phyloP scores from a whole-genome alignment of 225 moss, liverwort and hornwort species.

The Anthoceros angustus region DNA sequence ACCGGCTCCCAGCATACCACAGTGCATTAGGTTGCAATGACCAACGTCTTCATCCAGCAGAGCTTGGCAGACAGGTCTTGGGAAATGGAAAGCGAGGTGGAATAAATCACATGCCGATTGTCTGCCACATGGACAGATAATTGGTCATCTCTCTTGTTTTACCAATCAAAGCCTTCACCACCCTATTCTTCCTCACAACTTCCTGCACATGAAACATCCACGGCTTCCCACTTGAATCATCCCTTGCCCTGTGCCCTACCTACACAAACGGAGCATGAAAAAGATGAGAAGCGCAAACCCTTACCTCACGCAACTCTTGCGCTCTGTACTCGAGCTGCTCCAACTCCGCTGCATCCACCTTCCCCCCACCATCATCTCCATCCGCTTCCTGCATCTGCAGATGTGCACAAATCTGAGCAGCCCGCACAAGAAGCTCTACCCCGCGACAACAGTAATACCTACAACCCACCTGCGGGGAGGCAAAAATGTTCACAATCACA shows the following conservation, averaged over 20 bases:
- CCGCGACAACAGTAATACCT: neutral
- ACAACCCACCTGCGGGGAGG: slow-evolving; percentile 27
- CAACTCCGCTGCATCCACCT: slow-evolving; percentile 34
- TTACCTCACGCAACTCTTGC: slow-evolving; percentile 58
- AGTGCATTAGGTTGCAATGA: too few relatives aligned
- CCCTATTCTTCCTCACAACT: slow-evolving; percentile 58
- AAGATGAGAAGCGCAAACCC: neutral
- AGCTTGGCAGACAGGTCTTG: too few relatives aligned
- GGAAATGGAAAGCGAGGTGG: neutral
- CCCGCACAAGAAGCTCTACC: neutral
- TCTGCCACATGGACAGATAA: slow-evolving; percentile 87
- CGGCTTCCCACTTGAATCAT: neutral
- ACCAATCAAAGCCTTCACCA: slow-evolving; percentile 62
- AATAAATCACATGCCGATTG: slow-evolving; percentile 22
- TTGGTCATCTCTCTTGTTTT: slow-evolving; percentile 52
- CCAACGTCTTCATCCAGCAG: too few relatives aligned
- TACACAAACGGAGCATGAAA: neutral
- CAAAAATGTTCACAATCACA: slow-evolving; percentile 46
- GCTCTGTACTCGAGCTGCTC: slow-evolving; percentile 59
- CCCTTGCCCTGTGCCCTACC: neutral
- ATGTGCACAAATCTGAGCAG: neutral
- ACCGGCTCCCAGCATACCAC: too few relatives aligned
- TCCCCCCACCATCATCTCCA: slow-evolving; percentile 27
- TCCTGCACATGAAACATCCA: slow-evolving; percentile 26
- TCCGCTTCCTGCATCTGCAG: slow-evolving; percentile 40